A percentile compares a stretch with the other conserved stretches of the same genome.
Evolutionary conservation across 2,329 filamentous ascomycete genomes (phyloP).

Genomic region (Verticillium isaacii): DNA sequence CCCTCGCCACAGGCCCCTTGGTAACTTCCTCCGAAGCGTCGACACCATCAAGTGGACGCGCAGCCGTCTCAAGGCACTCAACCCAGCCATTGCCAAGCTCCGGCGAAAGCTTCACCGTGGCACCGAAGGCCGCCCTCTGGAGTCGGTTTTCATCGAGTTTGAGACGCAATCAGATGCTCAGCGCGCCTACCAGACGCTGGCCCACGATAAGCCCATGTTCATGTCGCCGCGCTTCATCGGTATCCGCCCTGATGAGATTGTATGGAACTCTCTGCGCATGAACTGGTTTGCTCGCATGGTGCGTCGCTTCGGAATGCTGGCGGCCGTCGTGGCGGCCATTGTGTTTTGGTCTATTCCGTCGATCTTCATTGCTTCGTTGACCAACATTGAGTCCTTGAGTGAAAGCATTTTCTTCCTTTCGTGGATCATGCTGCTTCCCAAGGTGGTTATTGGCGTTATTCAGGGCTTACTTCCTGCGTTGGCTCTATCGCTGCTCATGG

Average conservation of each 20-base stretch:
- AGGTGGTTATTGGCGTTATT: slow-evolving; percentile 67
- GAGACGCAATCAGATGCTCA: slow-evolving; percentile 78
- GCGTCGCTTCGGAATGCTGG: slow-evolving; percentile 58
- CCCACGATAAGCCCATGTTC: slow-evolving; percentile 75
- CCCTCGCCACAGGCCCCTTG: slow-evolving; percentile 65
- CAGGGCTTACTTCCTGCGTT: slow-evolving; percentile 79
- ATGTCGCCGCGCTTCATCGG: slow-evolving; percentile 85
- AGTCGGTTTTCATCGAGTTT: slow-evolving; percentile 92
- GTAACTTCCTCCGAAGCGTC: slow-evolving; percentile 77
- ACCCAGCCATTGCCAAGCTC: slow-evolving; percentile 53
- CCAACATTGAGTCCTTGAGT: slow-evolving; percentile 71
- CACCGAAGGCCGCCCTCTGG: slow-evolving; percentile 53
- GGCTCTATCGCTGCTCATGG: slow-evolving; percentile 75
- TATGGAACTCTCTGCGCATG: slow-evolving; percentile 74
- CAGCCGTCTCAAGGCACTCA: slow-evolving; percentile 35
- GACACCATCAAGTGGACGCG: slow-evolving; percentile 93
- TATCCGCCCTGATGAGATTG: slow-evolving; percentile 72
- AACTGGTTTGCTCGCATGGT: slow-evolving; percentile 72
- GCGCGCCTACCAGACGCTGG: slow-evolving; percentile 73
- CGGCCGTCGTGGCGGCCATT: slow-evolving; percentile 66
- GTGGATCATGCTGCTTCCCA: slow-evolving; percentile 71
- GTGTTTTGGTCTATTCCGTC: slow-evolving; percentile 80
- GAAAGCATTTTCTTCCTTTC: slow-evolving; percentile 61
- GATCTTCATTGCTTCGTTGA: slow-evolving; percentile 76
- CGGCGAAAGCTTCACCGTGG: slow-evolving; percentile 59